phyloP scores from a whole-genome alignment of 106 monocot genomes.

The Allium cepa region DNA sequence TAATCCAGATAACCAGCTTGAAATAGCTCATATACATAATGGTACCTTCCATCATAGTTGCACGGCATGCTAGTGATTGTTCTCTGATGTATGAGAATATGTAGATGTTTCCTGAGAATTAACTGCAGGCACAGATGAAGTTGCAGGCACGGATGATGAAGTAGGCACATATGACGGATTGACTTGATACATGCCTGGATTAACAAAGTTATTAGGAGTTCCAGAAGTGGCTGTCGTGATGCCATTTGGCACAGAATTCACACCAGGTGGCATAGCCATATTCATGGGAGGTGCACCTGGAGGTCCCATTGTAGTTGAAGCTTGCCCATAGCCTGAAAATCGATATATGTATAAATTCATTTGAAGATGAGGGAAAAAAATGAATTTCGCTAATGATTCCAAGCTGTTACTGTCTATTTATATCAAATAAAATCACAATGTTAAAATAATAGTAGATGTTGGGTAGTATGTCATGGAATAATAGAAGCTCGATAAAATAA shows the following conservation, averaged over 20 bases:
- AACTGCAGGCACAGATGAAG: background rate
- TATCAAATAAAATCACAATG: background rate
- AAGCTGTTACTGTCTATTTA: background rate
- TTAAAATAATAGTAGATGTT: background rate
- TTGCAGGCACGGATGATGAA: constrained; percentile 3
- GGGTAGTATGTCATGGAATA: too few relatives aligned
- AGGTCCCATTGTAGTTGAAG: constrained; percentile 12
- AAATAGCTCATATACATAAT: background rate
- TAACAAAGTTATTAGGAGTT: background rate
- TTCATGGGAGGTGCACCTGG: constrained; percentile 22
- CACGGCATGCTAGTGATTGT: constrained; percentile 3
- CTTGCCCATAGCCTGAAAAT: constrained; percentile 15
- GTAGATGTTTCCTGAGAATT: constrained; percentile 14
- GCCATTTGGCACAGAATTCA: constrained; percentile 14
- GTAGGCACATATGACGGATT: background rate
- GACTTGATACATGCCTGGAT: background rate
- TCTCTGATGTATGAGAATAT: constrained; percentile 14
- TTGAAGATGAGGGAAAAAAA: background rate
- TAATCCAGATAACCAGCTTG: background rate
- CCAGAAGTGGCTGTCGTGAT: constrained; percentile 3
- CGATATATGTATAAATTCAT: too few relatives aligned
- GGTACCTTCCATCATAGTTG: background rate
- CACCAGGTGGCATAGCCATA: constrained; percentile 12
- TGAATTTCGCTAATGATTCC: background rate
- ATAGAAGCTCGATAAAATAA: too few relatives aligned